Evolutionary conservation across 2,329 filamentous ascomycete species (phyloP), one percentile per base, ranked within the genome.

Genomic region (Neonectria coccinea): DNA sequence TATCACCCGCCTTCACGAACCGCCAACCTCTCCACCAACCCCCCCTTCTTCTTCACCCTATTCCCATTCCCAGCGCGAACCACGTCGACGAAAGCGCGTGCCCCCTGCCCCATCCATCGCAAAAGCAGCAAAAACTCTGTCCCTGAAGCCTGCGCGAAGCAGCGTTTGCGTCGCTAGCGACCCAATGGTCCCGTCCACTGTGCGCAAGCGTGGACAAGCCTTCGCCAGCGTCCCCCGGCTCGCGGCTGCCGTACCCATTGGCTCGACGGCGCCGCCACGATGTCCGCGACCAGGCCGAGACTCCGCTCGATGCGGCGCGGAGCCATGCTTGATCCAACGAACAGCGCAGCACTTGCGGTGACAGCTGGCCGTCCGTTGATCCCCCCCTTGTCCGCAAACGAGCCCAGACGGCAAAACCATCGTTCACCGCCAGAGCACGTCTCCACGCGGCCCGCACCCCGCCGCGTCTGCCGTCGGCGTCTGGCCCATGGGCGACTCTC

Each of bases 401-500:
- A 39, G 36, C 7, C 36, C 36, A 39, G 12, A 39, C 60, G 48
- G 39, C 39, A 51, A 59, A 56, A 39, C 14, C 64, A 63, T 65
- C 61, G 66, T 68, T 68, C 72, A 74, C 72, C 72, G 72, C 72
- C 72, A 73, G 70, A 70, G 65, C 59, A 50, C 12, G 67, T 62
- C 72, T 60, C 70, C 70, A 74, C 69, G 67, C 68, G 72, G 72
- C 72, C 72, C 72, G 72, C 70, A 61, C 58, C 48, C 45, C 68
- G 69, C 64, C 63, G 20, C 68, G 47, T 53, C 62, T 56, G 59
- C 66, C 59, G 50, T 42, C 47, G 44, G 14, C 42, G 50, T 65
- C 69, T 58, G 61, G 68, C 58, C 70, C 60, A 57, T 55, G 12
- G 20, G 33, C 45, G 57, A 33, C 66, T 59, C 51, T 42, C 50